Base-by-base conservation (phyloP, 805 yeast species). In the Danielozyma ontarioensis region DNA sequence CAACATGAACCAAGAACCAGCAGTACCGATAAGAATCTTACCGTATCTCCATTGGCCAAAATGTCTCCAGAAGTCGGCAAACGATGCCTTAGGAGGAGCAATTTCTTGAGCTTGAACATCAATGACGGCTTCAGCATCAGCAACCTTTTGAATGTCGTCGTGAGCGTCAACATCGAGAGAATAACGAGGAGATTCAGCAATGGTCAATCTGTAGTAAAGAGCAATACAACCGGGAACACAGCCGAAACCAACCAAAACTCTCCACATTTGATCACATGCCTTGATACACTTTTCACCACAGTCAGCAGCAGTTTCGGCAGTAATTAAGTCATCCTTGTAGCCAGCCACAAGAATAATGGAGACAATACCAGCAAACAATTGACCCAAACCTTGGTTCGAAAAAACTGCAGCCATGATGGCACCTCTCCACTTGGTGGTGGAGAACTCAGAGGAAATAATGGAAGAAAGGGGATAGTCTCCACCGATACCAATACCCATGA, bases 371-470 rank as follows among this genome's bases (percentile, higher is more conserved):
- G 87, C 95, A 13, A 79, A 54, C 40, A 88, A 74, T 70, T 89
- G 96, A 62, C 97, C 97, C 80, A 93, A 78, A 64, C 96, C 97
- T 69, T 89, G 97, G 71, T 88, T 88, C 37, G 96, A 90, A 62
- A 89, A 89, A 36, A 87, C 96, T 18, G 96, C 95, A 55, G 85
- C 88, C 95, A 87, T 87, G 50, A 86, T 86, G 45, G 96, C 95
- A 74, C 96, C 96, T 79, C 96, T 84, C 95, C 95, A 87, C 63
- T 83, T 86, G 46, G 96, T 87, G 39, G 96, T 85, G 17, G 96
- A 75, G 53, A 87, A 87, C 70, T 87, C 96, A 37, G 96, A 81
- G 7, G 95, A 82, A 45, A 87, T 87, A 59, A 87, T 82, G n/a
- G 95, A 85, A 13, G 95, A 85, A 52, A 88, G 72, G 47, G 96